Percentiles rank a stretch among this genome's conserved stretches.
Evolutionary conservation across 2,329 filamentous ascomycete species (phyloP).

Genomic region (Teratosphaeria pseudoeucalypti): DNA sequence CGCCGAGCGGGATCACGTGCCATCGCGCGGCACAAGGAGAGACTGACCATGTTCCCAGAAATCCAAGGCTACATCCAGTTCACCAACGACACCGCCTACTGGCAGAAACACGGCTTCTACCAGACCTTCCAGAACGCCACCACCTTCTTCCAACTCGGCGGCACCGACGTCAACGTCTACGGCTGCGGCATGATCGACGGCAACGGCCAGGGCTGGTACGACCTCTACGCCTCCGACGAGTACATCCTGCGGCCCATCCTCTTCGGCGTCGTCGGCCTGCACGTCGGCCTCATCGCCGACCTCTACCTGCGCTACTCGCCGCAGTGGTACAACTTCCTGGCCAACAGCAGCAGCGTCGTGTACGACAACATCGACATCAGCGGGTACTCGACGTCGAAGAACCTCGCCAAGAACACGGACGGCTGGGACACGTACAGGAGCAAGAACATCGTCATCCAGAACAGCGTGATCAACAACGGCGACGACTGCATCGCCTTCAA

Average conservation of each 20-base stretch:
- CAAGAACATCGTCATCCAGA: slow-evolving; percentile 53
- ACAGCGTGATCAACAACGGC: slow-evolving; percentile 53
- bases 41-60: slow-evolving; percentile 28
- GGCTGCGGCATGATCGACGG: slow-evolving; percentile 55
- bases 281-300: slow-evolving; percentile 49
- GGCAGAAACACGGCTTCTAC: slow-evolving; percentile 49
- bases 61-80: slow-evolving; percentile 53
- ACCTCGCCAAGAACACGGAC: slow-evolving; percentile 51
- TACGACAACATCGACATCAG: slow-evolving; percentile 53
- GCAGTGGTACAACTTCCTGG: slow-evolving; percentile 55
- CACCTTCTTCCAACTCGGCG: slow-evolving; percentile 58
- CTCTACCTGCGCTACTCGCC: slow-evolving; percentile 51
- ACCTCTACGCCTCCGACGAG: slow-evolving; percentile 47
- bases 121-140: slow-evolving; percentile 57
- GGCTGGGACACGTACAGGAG: slow-evolving; percentile 48
- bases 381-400: slow-evolving; percentile 42
- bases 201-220: slow-evolving; percentile 56
- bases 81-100: slow-evolving; percentile 57
- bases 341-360: slow-evolving; percentile 54
- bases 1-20: neutral
- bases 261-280: slow-evolving; percentile 46
- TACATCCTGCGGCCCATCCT: slow-evolving; percentile 50
- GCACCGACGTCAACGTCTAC: slow-evolving; percentile 57
- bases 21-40: neutral
- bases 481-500: slow-evolving; percentile 69